These are phyloP conservation scores for Dovyalis caffra DNA, from an alignment of 345 rosid genomes.

Conservation along the genomic window DNA sequence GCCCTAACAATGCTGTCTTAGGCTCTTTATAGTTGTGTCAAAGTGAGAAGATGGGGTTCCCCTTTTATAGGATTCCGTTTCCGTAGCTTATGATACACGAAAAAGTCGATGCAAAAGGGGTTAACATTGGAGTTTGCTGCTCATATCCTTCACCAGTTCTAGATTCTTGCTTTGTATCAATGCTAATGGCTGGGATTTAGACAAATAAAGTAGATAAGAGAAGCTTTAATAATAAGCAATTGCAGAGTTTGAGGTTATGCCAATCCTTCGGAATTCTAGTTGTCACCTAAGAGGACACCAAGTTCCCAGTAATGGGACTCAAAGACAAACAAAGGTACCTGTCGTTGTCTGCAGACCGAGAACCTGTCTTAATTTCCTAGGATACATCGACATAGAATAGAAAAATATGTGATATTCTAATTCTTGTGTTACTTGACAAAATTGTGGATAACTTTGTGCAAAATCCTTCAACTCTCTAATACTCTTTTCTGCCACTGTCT, in stretches of 20 bases:
- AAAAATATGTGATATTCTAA: not conserved
- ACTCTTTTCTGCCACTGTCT: slow-evolving; percentile 23
- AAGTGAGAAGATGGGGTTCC: not conserved
- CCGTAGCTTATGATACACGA: too few species aligned
- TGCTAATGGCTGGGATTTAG: not conserved
- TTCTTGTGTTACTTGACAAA: slow-evolving; percentile 15
- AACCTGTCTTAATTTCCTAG: not conserved
- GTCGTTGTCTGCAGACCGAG: not conserved
- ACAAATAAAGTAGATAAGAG: not conserved
- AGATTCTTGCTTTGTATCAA: not conserved
- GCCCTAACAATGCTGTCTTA: not conserved
- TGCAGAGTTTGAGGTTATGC: not conserved
- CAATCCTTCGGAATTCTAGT: not conserved
- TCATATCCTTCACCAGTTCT: not conserved
- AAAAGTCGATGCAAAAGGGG: too few species aligned
- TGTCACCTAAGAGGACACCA: not conserved
- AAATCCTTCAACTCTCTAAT: not conserved
- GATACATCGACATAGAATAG: not conserved
- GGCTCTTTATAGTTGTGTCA: not conserved
- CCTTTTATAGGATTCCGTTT: too few species aligned
- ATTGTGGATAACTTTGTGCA: slow-evolving; percentile 12
- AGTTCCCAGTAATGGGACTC: not conserved
- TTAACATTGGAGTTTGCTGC: not conserved
- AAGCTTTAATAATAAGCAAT: not conserved
- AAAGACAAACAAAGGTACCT: not conserved